These are phyloP conservation scores for Dalechampia spathulata DNA, from an alignment of 441 rosid genomes.

Conservation along the genomic window DNA sequence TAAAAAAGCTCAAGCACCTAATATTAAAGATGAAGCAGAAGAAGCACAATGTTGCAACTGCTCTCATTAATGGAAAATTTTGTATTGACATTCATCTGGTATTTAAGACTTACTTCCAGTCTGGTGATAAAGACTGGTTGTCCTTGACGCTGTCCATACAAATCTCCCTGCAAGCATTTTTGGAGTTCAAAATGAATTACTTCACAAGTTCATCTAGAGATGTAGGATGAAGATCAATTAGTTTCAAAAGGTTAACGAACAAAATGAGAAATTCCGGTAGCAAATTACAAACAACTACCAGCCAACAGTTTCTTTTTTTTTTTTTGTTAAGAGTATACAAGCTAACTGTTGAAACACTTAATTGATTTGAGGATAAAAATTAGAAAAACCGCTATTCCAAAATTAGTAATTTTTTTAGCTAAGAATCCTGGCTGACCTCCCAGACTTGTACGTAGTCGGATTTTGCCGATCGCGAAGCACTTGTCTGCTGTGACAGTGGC, in stretches of 20 bases:
- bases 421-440: conserved; percentile 54
- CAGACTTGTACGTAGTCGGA: conserved; percentile 89
- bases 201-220: not conserved
- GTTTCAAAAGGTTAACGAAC: too few relatives aligned
- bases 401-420: not conserved
- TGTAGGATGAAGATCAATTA: conserved; percentile 1
- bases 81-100: conserved; percentile 16
- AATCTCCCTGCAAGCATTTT: conserved; percentile 62
- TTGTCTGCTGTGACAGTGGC: conserved; percentile 66
- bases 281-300: not conserved
- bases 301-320: not conserved
- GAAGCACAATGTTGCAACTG: conserved; percentile 13
- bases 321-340: not conserved
- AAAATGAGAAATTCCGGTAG: not conserved
- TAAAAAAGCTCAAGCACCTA: conserved; percentile 5
- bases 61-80: not conserved
- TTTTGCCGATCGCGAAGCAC: conserved; percentile 61
- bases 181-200: conserved; percentile 19
- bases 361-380: too few relatives aligned
- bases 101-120: conserved; percentile 75
- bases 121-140: conserved; percentile 95
- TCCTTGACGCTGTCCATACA: conserved; percentile 94
- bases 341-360: not conserved
- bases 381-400: not conserved
- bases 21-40: conserved; percentile 8